Evolutionary conservation across 148 eudicot species (phyloP), one percentile per base, ranked within the genome.

Genomic region (Silene conica): DNA sequence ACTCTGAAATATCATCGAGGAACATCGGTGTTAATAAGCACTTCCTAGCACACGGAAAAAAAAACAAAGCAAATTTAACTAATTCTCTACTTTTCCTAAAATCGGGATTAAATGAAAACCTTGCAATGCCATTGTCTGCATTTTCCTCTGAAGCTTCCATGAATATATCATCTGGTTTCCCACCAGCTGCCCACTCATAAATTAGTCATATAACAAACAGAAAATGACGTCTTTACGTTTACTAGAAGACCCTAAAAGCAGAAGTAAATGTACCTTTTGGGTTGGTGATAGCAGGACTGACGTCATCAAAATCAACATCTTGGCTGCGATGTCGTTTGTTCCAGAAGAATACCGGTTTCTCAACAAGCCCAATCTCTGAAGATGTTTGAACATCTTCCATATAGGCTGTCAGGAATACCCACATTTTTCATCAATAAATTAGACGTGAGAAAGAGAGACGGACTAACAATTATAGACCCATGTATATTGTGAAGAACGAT

Each of bases 71-170:
- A 41, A 3, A 60, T 52, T 60, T 60, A 64, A 0, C 23, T 52
- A 19, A 26, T 19, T 63, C 45, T 60, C 23, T 38, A 56, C 50
- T 54, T 70, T 71, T 75, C 18, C 31, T 26, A n/a, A 70, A 46
- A 45, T 14, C 60, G 63, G 12, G 43, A 74, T 64, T 67, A 73
- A 61, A 75, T 46, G 31, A 61, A 66, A 76, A 94, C 98, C 96
- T 87, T 31, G 88, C 81, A 63, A 87, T 62, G 69, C 77, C 92
- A 70, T 87, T 85, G 70, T 86, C 90, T 71, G 85, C 82, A 69
- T 82, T 62, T 77, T 77, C 77, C 80, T 81, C 82, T 41, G 79
- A 76, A 63, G 82, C 71, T 52, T 69, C 85, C 66, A 67, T 23
- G 58, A 75, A 71, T 67, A 71, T 73, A 58, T 76, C 86, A 50